A percentile compares a stretch with the other conserved stretches of the same genome.
Evolutionary conservation across 371 early-diverging fungal species (phyloP).

Genomic region (Mucor lusitanicus): DNA sequence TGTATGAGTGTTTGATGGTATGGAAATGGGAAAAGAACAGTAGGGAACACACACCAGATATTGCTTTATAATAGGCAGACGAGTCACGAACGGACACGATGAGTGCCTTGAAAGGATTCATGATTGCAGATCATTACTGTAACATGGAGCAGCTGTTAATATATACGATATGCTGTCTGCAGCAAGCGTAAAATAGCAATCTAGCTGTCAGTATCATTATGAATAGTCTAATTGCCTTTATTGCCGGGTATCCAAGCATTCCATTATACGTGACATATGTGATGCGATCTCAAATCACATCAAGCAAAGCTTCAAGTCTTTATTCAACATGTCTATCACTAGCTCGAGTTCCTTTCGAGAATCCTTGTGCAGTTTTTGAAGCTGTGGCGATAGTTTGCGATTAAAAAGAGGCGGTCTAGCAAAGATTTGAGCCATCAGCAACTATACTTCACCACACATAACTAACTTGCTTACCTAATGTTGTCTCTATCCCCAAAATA

Average conservation of each 20-base stretch:
- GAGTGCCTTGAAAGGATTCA: not conserved
- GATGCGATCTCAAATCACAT: not conserved
- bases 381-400: conserved; percentile 11
- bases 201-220: too few relatives aligned
- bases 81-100: not conserved
- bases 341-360: conserved; percentile 20
- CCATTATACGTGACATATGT: too few relatives aligned
- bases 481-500: conserved; percentile 19
- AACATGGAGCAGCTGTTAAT: too few relatives aligned
- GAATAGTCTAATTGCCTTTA: too few relatives aligned
- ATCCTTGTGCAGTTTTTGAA: conserved; percentile 9
- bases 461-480: conserved; percentile 10
- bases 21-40: not conserved
- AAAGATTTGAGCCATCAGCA: not conserved
- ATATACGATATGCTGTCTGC: not conserved
- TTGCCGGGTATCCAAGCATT: not conserved
- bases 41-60: not conserved
- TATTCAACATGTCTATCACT: conserved; percentile 25
- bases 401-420: conserved; percentile 26
- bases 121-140: not conserved
- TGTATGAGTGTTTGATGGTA: not conserved
- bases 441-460: not conserved
- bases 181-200: too few relatives aligned
- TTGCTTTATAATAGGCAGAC: not conserved
- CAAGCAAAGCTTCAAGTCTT: conserved; percentile 19